These are phyloP conservation scores for Excoecaria cochinchinensis DNA, from an alignment of 345 rosid species.

Conservation along the genomic window DNA sequence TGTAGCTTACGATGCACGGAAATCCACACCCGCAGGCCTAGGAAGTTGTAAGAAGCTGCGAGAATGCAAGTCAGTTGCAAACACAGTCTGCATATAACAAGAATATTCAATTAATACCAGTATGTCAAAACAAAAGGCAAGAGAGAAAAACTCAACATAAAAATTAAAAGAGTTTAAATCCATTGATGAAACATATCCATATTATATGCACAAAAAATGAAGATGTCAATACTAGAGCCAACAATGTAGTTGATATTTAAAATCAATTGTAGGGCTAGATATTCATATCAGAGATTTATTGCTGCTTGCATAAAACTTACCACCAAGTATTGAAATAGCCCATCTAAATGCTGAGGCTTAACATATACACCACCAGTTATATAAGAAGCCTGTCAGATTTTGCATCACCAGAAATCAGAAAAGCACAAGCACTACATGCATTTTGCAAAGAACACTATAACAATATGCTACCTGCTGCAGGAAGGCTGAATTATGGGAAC, in stretches of 20 bases:
- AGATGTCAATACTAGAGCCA: not conserved
- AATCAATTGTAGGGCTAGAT: not conserved
- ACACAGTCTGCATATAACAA: slow-evolving; percentile 63
- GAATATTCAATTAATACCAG: slow-evolving; percentile 8
- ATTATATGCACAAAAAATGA: not conserved
- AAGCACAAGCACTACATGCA: not conserved
- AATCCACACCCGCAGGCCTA: slow-evolving; percentile 90
- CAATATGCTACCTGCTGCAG: slow-evolving; percentile 72
- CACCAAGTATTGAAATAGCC: slow-evolving; percentile 78
- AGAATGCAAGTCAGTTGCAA: slow-evolving; percentile 85
- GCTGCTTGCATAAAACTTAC: slow-evolving; percentile 32
- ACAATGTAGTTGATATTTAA: not conserved
- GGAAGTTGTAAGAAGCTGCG: slow-evolving; percentile 85
- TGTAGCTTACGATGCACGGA: slow-evolving; percentile 84
- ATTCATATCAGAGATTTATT: not conserved
- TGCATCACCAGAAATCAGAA: slow-evolving; percentile 20
- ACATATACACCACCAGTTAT: slow-evolving; percentile 90
- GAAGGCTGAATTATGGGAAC: slow-evolving; percentile 83
- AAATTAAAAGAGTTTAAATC: not conserved
- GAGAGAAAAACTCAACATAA: not conserved
- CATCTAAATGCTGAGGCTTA: slow-evolving; percentile 85
- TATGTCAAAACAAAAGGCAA: not conserved
- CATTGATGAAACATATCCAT: not conserved
- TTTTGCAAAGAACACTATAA: slow-evolving; percentile 6
- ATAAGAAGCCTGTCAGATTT: slow-evolving; percentile 69